phyloP scores from a whole-genome alignment of 2,329 filamentous ascomycete genomes.

The Nemania diffusa region DNA sequence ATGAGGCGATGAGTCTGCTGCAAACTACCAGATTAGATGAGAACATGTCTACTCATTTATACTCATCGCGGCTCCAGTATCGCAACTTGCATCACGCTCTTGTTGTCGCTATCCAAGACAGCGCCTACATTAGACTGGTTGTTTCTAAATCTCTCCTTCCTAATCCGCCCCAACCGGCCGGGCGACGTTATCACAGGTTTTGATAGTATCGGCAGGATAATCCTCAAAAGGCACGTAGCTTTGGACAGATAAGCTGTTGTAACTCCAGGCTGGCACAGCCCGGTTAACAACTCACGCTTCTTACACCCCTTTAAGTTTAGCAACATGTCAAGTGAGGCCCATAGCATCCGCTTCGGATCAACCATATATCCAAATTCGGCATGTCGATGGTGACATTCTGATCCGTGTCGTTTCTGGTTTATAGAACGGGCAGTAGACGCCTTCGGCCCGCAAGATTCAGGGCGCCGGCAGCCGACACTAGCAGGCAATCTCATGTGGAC shows the following conservation, averaged over 20 bases:
- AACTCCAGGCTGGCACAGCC: constrained; percentile 11
- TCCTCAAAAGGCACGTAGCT: constrained; percentile 30
- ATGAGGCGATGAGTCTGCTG: constrained; percentile 34
- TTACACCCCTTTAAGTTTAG: constrained; percentile 18
- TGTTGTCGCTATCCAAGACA: constrained; percentile 36
- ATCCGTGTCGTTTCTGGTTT: constrained; percentile 33
- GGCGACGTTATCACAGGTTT: constrained; percentile 33
- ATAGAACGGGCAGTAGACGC: constrained; percentile 34
- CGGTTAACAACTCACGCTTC: constrained; percentile 21
- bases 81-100: constrained; percentile 32
- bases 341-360: constrained; percentile 28
- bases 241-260: constrained; percentile 26
- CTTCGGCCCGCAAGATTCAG: constrained; percentile 31
- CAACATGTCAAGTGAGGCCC: constrained; percentile 19
- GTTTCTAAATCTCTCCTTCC: constrained; percentile 40
- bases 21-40: constrained; percentile 38
- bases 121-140: constrained; percentile 29
- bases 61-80: constrained; percentile 38
- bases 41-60: constrained; percentile 41
- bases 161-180: constrained; percentile 37
- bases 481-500: constrained; percentile 14
- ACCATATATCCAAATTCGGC: constrained; percentile 35
- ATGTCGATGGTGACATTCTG: constrained; percentile 30
- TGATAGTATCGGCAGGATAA: constrained; percentile 27
- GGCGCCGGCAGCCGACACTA: constrained; percentile 29